phyloP scores from a whole-genome alignment of 805 yeast genomes.

The Schizosaccharomyces cryophilus region DNA sequence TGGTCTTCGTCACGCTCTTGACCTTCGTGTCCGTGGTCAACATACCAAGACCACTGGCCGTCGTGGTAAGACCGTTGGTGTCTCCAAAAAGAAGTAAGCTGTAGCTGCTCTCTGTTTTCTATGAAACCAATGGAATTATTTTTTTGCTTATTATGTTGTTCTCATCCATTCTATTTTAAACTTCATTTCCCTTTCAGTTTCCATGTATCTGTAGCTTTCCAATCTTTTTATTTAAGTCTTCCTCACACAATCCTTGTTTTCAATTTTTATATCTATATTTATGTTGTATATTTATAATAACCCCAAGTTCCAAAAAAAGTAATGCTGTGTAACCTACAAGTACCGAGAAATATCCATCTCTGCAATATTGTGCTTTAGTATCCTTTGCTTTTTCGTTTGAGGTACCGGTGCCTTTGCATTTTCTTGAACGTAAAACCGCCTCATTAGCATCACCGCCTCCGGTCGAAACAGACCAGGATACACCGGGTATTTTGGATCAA shows the following conservation, averaged over 20 bases:
- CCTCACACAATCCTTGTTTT: too few species aligned
- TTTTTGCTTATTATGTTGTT: slow-evolving; percentile 1
- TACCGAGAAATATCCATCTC: slow-evolving; percentile 30
- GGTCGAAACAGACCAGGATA: slow-evolving; percentile 58
- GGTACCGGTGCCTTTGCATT: slow-evolving; percentile 71
- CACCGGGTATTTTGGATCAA: slow-evolving; percentile 23
- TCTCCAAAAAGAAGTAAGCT: slow-evolving; percentile 20
- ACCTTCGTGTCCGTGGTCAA: slow-evolving; percentile 99
- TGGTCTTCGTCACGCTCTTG: slow-evolving; percentile 99
- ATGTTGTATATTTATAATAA: too few species aligned
- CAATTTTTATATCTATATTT: too few species aligned
- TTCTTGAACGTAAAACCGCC: slow-evolving; percentile 67
- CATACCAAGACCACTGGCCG: slow-evolving; percentile 99
- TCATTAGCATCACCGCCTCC: slow-evolving; percentile 59
- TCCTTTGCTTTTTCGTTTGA: slow-evolving; percentile 35
- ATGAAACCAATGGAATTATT: too few species aligned
- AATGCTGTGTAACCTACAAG: slow-evolving; percentile 12
- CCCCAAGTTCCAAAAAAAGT: too few species aligned
- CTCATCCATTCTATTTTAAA: neutral
- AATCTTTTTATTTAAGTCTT: too few species aligned
- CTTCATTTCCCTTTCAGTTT: too few species aligned
- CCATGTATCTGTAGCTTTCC: too few species aligned
- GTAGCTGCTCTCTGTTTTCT: neutral
- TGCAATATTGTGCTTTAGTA: slow-evolving; percentile 28
- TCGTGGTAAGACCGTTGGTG: slow-evolving; percentile 41